These are phyloP conservation scores for Neofusicoccum ribis DNA, from an alignment of 2,329 filamentous ascomycete species.

Conservation along the genomic window DNA sequence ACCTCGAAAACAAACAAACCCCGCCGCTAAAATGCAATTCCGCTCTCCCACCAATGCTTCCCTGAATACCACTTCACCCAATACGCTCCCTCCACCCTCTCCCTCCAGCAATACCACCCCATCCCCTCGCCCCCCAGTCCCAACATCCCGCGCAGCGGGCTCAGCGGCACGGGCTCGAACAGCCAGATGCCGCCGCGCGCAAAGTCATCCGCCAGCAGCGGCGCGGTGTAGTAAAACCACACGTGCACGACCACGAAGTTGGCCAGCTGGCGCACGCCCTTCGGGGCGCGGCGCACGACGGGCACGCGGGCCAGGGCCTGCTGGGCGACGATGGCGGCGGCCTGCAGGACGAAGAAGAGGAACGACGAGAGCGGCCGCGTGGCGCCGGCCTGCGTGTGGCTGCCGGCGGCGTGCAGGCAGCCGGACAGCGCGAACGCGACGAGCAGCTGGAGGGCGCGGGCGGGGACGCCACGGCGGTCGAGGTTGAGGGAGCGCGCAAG, in stretches of 20 bases:
- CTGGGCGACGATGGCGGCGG: constrained; percentile 65
- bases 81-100: constrained; percentile 25
- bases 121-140: constrained; percentile 64
- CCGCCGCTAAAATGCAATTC: constrained; percentile 43
- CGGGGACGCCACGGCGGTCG: constrained; percentile 35
- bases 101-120: constrained; percentile 67
- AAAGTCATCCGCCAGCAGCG: constrained; percentile 74
- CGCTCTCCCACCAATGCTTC: constrained; percentile 64
- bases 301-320: constrained; percentile 39
- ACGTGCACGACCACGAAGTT: constrained; percentile 64
- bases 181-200: constrained; percentile 73
- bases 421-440: constrained; percentile 68
- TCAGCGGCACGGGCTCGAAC: constrained; percentile 78
- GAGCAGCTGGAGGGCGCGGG: constrained; percentile 43
- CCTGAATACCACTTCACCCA: constrained; percentile 62
- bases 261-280: constrained; percentile 47
- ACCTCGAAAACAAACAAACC: no score
- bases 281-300: constrained; percentile 41
- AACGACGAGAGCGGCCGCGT: constrained; percentile 55
- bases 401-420: constrained; percentile 69
- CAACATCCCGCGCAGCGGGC: constrained; percentile 61
- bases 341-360: constrained; percentile 73
- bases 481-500: constrained; percentile 38
- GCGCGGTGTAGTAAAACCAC: constrained; percentile 70
- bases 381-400: constrained; percentile 64